Base-by-base conservation (phyloP, 2,329 filamentous ascomycete species). In the Botryotinia convoluta region DNA sequence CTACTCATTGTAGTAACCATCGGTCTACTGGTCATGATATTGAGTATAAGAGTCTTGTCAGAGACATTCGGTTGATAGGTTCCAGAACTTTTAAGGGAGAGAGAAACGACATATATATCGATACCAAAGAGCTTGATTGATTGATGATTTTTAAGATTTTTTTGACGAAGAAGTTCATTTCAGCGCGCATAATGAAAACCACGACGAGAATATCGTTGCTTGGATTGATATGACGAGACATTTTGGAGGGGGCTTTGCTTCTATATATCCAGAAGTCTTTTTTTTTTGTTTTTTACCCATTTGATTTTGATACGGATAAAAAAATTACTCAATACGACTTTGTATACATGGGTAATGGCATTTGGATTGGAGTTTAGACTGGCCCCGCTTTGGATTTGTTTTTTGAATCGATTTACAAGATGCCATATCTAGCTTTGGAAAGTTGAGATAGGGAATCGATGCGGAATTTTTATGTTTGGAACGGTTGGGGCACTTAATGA, bases 1-100 rank as follows among this genome's bases (percentile, higher is more conserved):
- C 83, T 98, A 71, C 87, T 99, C 77, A 97, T 99, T 79, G 92
- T 98, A 75, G 95, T 98, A 71, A 98, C 95, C 67, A 96, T 98
- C 80, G 96, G 95, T 72, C 83, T 98, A 83, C 85, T 99, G 75
- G 92, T 98, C 80, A 98, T 98, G 94, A 97, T 98, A 79, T 85
- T 98, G 82, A 98, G 94, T 84, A 96, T 98, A 81, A 89, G 91
- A 78, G 87, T 97, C 73, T 84, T 98, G 77, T 87, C 90, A 78
- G 87, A 92, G 79, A 83, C 79, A 48, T 81, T 81, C 70, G 76
- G 76, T 57, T 80, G 74, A 79, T n/a, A 64, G 57, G 61, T 10
- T 42, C 6, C 16, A 48, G 29, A 48, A 72, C n/a, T 32, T 32
- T 42, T 26, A 29, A 26, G 10, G 12, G 22, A 37, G 57, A 42